These are phyloP conservation scores for Fusarium sp. DNA, from an alignment of 2,329 filamentous ascomycete species.

Conservation along the genomic window DNA sequence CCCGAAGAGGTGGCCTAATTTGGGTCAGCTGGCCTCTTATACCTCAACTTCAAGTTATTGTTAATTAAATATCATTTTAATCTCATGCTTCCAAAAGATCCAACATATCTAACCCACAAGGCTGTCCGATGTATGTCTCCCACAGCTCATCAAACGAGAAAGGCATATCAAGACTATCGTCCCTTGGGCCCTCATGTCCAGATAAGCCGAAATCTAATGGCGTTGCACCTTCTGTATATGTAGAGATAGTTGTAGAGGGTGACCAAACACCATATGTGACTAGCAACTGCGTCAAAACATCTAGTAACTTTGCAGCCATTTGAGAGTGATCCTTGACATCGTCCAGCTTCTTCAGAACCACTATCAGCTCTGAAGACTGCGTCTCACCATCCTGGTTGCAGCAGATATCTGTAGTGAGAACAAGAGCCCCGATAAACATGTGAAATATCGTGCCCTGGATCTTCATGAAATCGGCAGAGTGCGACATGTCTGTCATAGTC, in stretches of 20 bases:
- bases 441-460: constrained; percentile 1
- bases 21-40: too few relatives aligned
- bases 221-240: neutral
- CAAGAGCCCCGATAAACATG: neutral
- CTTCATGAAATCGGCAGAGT: constrained; percentile 7
- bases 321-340: neutral
- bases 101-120: neutral
- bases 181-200: rapidly evolving
- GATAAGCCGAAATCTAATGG: rapidly evolving
- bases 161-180: rapidly evolving
- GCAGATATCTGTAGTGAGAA: neutral
- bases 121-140: neutral
- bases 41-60: neutral
- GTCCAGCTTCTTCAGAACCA: neutral
- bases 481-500: neutral
- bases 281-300: neutral
- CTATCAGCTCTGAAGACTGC: neutral
- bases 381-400: neutral
- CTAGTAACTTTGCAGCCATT: neutral
- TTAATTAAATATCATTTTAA: too few relatives aligned
- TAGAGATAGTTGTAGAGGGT: neutral
- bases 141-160: neutral
- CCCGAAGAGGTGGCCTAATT: too few relatives aligned
- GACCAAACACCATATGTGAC: neutral
- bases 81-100: neutral